These are phyloP conservation scores for Candida sanyaensis DNA, from an alignment of 1,139 yeast genomes.

Conservation along the genomic window DNA sequence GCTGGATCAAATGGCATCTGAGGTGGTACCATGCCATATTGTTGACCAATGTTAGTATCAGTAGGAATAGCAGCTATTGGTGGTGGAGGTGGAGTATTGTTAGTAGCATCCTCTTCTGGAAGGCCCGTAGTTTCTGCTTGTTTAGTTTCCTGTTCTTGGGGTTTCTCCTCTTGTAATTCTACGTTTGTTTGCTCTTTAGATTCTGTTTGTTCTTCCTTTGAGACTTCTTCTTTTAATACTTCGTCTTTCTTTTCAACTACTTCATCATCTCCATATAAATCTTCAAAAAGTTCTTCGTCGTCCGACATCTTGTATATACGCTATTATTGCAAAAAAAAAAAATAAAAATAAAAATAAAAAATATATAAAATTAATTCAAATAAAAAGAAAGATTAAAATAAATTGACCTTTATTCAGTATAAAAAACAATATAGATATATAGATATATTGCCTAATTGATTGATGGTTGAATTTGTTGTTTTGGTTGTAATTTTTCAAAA, in stretches of 20 bases:
- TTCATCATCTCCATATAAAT: slow-evolving; percentile 52
- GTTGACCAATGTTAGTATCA: not conserved
- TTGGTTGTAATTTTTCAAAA: not conserved
- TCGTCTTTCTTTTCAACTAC: slow-evolving; percentile 2
- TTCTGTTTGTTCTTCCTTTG: slow-evolving; percentile 14
- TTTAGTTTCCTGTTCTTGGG: slow-evolving; percentile 6
- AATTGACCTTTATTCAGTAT: slow-evolving; percentile 1
- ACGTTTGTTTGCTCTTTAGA: slow-evolving; percentile 6
- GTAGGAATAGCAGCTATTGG: slow-evolving; percentile 2
- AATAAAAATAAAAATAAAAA: slow-evolving; percentile 7
- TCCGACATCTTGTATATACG: slow-evolving; percentile 32
- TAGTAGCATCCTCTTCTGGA: slow-evolving; percentile 7
- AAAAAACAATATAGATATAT: not conserved
- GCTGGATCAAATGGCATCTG: slow-evolving; percentile 13
- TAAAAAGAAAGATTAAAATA: slow-evolving; percentile 5
- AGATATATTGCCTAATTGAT: slow-evolving; percentile 2
- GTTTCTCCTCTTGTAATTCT: slow-evolving; percentile 9
- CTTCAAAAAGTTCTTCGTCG: slow-evolving; percentile 84
- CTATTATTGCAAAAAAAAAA: slow-evolving; percentile 6
- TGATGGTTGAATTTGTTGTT: not conserved
- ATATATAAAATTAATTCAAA: slow-evolving; percentile 4
- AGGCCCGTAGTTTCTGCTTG: slow-evolving; percentile 8
- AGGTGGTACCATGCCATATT: slow-evolving; percentile 7
- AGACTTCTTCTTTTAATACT: slow-evolving; percentile 5
- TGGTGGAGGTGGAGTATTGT: slow-evolving; percentile 6